Base-by-base conservation (phyloP, 2,329 filamentous ascomycete species). In the Talaromyces funiculosus region DNA sequence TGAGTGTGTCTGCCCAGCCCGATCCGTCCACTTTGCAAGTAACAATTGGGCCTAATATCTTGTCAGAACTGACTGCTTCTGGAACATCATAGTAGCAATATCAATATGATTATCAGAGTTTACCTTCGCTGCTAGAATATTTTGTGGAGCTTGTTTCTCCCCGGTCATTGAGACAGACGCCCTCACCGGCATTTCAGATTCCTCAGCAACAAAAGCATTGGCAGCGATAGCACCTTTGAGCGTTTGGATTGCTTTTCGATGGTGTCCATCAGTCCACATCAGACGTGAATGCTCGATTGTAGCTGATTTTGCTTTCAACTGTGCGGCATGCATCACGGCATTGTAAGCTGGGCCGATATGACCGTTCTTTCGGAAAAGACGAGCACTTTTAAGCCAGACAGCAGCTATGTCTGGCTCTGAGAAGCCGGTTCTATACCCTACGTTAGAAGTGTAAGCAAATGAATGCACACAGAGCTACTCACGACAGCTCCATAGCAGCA, bases 11-110 rank as follows among this genome's bases (percentile, higher is more conserved):
- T 97, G 93, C 4, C 94, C 94, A n/a, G 93, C 90, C 60, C 84
- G 87, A 70, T 97, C 95, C 29, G 97, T 86, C 95, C 95, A 99
- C 72, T 97, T 97, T 12, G 94, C 94, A 26, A 97, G 84, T 37
- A 97, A 81, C 8, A 99, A 81, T 70, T 96, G 87, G 24, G 94
- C 92, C 72, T 91, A 51, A 4, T 53, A 47, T 37, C 49, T 29
- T 38, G 38, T 61, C 60, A 61, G 40, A 18, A 47, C 38, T 33
- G 9, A 43, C 14, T 57, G 61, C 57, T 67, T 65, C 53, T 56
- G 43, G 18, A 51, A 22, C 26, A 33, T 49, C 24, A 3, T 12
- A 33, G n/a, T 3, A 4, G 4, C 22, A 49, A 4, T 22, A 4
- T 26, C 4, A 31, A 58, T 53, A 33, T 56, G 22, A 31, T 31